These are phyloP conservation scores for Fusarium falciforme DNA, from an alignment of 2,329 filamentous ascomycete genomes.

Conservation along the genomic window DNA sequence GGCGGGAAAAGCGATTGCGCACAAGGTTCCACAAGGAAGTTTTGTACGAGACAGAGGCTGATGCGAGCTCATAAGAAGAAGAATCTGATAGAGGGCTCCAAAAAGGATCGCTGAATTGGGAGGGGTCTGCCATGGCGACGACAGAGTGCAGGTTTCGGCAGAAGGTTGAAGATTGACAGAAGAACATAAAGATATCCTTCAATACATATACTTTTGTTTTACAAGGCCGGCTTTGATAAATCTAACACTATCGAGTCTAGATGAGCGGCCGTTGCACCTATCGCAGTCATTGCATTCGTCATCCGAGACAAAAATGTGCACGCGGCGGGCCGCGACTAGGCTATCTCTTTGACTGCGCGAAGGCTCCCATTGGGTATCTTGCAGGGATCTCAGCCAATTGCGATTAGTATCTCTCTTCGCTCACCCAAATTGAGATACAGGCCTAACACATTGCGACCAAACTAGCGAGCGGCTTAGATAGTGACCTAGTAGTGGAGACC, in stretches of 20 bases:
- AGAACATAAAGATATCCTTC: neutral
- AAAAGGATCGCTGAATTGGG: neutral
- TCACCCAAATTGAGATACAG: too few relatives aligned
- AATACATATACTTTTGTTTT: neutral
- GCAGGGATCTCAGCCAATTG: too few relatives aligned
- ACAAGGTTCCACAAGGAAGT: neutral
- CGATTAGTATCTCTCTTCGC: too few relatives aligned
- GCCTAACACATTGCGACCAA: too few relatives aligned
- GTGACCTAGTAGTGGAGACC: too few relatives aligned
- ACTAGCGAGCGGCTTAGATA: too few relatives aligned
- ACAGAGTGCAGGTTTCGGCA: neutral
- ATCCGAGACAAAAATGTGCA: neutral
- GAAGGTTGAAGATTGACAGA: neutral
- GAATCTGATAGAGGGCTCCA: neutral
- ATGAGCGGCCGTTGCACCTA: neutral
- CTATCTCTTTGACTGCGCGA: too few relatives aligned
- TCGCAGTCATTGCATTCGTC: neutral
- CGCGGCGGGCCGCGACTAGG: neutral
- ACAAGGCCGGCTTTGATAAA: neutral
- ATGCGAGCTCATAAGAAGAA: too few relatives aligned
- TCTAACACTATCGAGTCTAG: neutral
- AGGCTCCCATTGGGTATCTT: too few relatives aligned
- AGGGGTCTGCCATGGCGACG: neutral
- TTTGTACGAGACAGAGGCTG: too few relatives aligned
- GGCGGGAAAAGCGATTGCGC: neutral